Evolutionary conservation across 352 stramenopile species (phyloP).

Genomic region (Phytophthora ohioensis): DNA sequence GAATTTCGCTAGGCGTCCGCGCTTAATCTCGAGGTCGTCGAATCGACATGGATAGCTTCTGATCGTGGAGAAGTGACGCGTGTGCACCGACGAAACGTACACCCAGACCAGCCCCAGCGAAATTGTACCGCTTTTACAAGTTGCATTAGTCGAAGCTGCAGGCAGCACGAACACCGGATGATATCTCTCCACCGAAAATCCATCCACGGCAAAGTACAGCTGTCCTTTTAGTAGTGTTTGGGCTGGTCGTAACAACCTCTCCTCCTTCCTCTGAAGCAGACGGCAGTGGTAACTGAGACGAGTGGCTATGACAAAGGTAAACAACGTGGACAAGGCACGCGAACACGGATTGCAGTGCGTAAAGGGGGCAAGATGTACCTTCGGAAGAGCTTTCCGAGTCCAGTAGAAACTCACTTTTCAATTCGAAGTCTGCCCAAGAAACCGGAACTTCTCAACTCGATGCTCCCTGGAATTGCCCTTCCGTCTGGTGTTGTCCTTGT

Average conservation of each 20-base stretch:
- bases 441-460: neutral
- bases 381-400: neutral
- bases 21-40: neutral
- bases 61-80: neutral
- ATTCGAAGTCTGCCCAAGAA: conserved; percentile 9
- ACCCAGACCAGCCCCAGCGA: neutral
- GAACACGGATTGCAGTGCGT: neutral
- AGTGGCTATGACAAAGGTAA: too few relatives aligned
- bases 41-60: conserved; percentile 1
- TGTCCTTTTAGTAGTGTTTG: conserved; percentile 6
- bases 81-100: neutral
- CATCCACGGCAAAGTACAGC: neutral
- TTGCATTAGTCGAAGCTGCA: too few relatives aligned
- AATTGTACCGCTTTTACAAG: conserved; percentile 8
- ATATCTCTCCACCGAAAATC: conserved; percentile 5
- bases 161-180: neutral
- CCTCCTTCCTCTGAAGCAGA: neutral
- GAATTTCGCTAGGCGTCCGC: neutral
- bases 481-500: conserved; percentile 9
- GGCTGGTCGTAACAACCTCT: neutral
- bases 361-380: neutral
- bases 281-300: neutral
- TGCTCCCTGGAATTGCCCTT: conserved; percentile 15
- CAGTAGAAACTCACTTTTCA: conserved; percentile 5
- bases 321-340: neutral